Evolutionary conservation across 23 red algal species (phyloP), one percentile per base, ranked within the genome.

Genomic region (Gracilaria gracilis): DNA sequence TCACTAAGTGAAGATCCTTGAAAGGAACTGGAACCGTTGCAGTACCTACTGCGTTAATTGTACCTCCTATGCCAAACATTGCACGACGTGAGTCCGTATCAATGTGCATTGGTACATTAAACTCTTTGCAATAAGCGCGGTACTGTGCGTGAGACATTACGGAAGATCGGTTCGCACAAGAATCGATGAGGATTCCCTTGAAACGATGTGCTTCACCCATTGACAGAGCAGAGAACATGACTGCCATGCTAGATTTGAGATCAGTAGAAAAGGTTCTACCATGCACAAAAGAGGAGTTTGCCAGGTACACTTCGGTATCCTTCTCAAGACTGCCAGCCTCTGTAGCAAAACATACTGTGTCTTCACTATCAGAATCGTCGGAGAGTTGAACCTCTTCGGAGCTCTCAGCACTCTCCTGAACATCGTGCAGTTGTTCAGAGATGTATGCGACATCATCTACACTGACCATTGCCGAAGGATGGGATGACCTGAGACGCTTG

Each of bases 181-280:
- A 75, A 70, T 89, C 86, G 46, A 55, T 74, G 15, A 75, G 37
- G 39, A 88, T 28, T 40, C 84, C 84, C 0, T 88, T 59, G 48
- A 75, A 88, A 5, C 24, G 57, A 13, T 24, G 49, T 0, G 19
- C 46, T 23, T 81, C 77, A 58, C 46, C 46, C 47, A 67, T 67
- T 1, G 62, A 67, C 2, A 67, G 62, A 15, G 11, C 62, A 34
- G 62, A 67, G 2, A 31, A 33, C 62, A 67, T 61, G 20, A 21
- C 40, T 20, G 77, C 59, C 28, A 64, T 64, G 2, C 13, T 14
- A 19, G 59, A 5, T 32, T 59, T 27, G 13, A 64, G 72, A 77
- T 44, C 72, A 9, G 24, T 64, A 64, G 59, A 27, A 13, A 31
- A 64, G 7, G 0, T 32, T 31, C 25, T 64, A 32, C 59, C 59